These are phyloP conservation scores for Monilinia laxa DNA, from an alignment of 2,329 filamentous ascomycete genomes.

Conservation along the genomic window DNA sequence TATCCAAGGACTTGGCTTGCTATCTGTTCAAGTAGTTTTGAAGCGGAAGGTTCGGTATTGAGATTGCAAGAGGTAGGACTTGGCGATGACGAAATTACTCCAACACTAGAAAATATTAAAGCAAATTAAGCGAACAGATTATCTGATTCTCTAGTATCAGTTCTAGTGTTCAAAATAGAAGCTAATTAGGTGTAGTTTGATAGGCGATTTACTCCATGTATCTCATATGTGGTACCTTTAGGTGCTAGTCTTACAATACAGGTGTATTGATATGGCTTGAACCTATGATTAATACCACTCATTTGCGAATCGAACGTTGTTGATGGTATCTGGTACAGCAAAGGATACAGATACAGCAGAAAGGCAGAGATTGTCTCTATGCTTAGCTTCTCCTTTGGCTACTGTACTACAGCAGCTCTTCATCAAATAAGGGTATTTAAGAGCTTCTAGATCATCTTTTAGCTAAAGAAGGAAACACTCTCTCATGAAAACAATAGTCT, in stretches of 20 bases:
- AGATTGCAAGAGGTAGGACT: too few relatives aligned
- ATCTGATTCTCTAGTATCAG: too few relatives aligned
- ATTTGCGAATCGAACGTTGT: neutral
- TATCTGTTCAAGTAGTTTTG: too few relatives aligned
- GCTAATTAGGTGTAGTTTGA: too few relatives aligned
- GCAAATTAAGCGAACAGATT: too few relatives aligned
- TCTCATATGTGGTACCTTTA: neutral
- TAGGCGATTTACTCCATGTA: too few relatives aligned
- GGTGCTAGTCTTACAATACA: neutral
- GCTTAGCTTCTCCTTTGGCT: neutral
- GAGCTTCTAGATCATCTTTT: neutral
- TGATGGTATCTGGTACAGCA: neutral
- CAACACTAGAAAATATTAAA: too few relatives aligned
- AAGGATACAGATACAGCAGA: neutral
- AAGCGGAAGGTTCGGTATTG: too few relatives aligned
- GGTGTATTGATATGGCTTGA: neutral
- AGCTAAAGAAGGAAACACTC: neutral
- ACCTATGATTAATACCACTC: neutral
- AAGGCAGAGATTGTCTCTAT: neutral
- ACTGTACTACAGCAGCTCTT: neutral
- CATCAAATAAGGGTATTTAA: neutral
- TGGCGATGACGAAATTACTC: too few relatives aligned
- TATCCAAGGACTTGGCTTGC: neutral
- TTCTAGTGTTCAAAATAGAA: too few relatives aligned
- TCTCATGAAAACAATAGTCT: too few relatives aligned